Conservation (phyloP, 2,329 filamentous ascomycete genomes). For the Fusarium coicis region DNA sequence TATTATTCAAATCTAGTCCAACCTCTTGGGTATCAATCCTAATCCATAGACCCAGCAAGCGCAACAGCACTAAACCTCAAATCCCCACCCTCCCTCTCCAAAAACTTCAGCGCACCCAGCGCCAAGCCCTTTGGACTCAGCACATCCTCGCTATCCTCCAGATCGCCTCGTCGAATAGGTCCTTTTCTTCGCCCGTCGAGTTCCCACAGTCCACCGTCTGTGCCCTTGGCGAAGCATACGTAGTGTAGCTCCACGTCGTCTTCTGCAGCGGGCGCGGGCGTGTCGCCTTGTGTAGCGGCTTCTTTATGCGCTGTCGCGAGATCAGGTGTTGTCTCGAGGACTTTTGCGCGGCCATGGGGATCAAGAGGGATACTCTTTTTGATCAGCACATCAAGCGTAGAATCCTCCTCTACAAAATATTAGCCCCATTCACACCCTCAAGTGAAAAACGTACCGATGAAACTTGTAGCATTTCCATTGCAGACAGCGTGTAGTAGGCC, state of each 20-base stretch:
- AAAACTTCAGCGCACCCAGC: constrained; percentile 70
- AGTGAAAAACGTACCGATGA: constrained; percentile 61
- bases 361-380: constrained; percentile 75
- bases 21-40: constrained; percentile 32
- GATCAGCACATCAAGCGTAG: constrained; percentile 73
- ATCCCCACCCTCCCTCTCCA: constrained; percentile 66
- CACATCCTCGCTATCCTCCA: constrained; percentile 74
- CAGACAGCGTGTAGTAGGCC: constrained; percentile 83
- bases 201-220: constrained; percentile 72
- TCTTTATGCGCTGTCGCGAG: constrained; percentile 82
- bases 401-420: constrained; percentile 54
- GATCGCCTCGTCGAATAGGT: constrained; percentile 64
- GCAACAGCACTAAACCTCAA: constrained; percentile 69
- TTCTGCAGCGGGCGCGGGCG: constrained; percentile 78
- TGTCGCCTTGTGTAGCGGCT: constrained; percentile 82
- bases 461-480: constrained; percentile 76
- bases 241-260: constrained; percentile 93
- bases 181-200: constrained; percentile 69
- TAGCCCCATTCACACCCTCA: neutral
- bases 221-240: constrained; percentile 88
- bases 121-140: constrained; percentile 79
- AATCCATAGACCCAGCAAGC: constrained; percentile 63
- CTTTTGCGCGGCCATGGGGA: constrained; percentile 72
- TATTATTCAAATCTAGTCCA: neutral
- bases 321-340: constrained; percentile 80